Conservation (phyloP, 305 asterid genomes). For the Solanum aculeatissimum region DNA sequence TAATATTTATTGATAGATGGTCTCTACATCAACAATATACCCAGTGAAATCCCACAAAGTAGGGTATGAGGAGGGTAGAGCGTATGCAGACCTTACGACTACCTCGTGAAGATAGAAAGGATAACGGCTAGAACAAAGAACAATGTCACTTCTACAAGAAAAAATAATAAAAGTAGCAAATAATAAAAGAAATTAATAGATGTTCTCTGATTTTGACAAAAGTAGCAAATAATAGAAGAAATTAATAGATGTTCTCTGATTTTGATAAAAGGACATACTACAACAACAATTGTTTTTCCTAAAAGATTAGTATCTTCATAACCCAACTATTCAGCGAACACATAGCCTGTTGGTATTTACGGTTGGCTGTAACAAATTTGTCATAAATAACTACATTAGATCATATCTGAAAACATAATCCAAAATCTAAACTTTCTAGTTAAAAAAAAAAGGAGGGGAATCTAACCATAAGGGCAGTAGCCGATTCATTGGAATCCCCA, state of each 20-base stretch:
- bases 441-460: not conserved
- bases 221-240: not conserved
- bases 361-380: not conserved
- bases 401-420: not conserved
- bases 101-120: no score
- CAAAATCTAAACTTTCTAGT: not conserved
- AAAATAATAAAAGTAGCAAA: no score
- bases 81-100: no score
- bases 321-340: not conserved
- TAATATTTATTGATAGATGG: not conserved
- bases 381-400: not conserved
- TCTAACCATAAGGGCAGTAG: constrained; percentile 23
- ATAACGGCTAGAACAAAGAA: no score
- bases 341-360: not conserved
- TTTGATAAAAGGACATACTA: not conserved
- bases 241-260: not conserved
- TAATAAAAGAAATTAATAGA: not conserved
- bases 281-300: not conserved
- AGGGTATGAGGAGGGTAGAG: no score
- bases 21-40: no score
- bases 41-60: no score
- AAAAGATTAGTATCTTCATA: not conserved
- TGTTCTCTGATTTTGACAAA: not conserved
- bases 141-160: no score
- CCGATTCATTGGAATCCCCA: constrained; percentile 25